Base-by-base conservation (phyloP, 352 stramenopile genomes). In the Phytophthora idaei region DNA sequence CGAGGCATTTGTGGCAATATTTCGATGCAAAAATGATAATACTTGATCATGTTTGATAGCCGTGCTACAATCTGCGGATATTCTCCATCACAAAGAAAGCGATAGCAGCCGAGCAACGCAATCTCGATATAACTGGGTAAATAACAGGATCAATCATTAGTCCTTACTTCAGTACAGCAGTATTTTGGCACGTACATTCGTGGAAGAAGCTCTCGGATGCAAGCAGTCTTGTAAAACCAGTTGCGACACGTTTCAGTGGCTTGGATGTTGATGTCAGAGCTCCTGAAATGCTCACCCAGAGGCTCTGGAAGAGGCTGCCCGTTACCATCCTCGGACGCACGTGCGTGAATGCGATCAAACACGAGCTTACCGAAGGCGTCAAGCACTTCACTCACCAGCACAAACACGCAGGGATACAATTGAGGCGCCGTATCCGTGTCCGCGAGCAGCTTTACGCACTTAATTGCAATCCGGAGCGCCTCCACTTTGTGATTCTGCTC, bases 201-300 rank as follows among this genome's bases (percentile, higher is more conserved):
- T 10, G 93, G 93, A 36, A 98, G 70, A 21, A 98, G 82, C 58
- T 98, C 92, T 46, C 92, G 86, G 57, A 98, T 97, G 64, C 90
- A 97, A 14, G 90, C 90, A 0, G 89, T 97, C 75, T 98, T 98
- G 85, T 97, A 98, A 57, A 98, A 97, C 93, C 93, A 98, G 68
- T 98, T 98, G 12, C 91, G 89, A 25, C 89, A 97, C 25, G 89
- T 98, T 69, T 98, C 93, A 12, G 90, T 95, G 0, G 93, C 92
- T 57, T 95, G 87, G 12, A 93, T 77, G 52, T 92, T 91, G 10
- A 98, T 77, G 44, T 98, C 89, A 5, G 72, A 78, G 47, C 78
- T 85, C 10, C 79, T 90, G 55, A 96, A 97, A 48, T 80, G 64
- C 8, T 92, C 84, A 1, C 76, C 57, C 3, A 97, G 62, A 4